Evolutionary conservation across 192 early-diverging fungal species (phyloP).

Genomic region (Umbelopsis sp.): DNA sequence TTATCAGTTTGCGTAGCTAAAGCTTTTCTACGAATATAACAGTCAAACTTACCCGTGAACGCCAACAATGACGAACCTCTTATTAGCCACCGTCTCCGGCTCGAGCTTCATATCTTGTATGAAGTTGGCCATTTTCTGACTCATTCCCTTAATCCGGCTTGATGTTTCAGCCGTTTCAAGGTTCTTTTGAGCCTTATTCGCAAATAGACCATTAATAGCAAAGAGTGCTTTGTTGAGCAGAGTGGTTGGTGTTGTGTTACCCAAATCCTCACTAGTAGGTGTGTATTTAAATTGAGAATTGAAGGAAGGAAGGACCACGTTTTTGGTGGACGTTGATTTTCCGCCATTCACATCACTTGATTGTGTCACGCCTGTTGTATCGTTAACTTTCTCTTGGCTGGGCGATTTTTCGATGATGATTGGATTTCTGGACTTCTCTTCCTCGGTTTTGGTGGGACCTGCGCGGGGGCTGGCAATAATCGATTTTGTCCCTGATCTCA

Average conservation of each 20-base stretch:
- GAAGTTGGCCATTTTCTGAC: constrained; percentile 4
- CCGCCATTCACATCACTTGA: background rate
- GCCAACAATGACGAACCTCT: constrained; percentile 77
- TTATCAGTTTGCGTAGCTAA: background rate
- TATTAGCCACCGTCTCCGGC: constrained; percentile 36
- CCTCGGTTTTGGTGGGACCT: background rate
- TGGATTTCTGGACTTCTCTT: background rate
- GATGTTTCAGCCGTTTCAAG: background rate
- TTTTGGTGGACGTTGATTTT: constrained; percentile 16
- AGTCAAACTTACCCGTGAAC: constrained; percentile 66
- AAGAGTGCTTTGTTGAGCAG: constrained; percentile 2
- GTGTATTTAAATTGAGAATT: constrained; percentile 33
- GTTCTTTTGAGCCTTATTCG: constrained; percentile 1
- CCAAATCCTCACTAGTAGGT: background rate
- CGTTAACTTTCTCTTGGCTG: background rate
- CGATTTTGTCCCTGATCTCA: background rate
- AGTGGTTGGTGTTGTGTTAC: constrained; percentile 14
- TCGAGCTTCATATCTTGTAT: constrained; percentile 24
- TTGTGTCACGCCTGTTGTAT: background rate
- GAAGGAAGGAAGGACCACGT: constrained; percentile 36
- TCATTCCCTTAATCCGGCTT: constrained; percentile 1
- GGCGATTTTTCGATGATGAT: background rate
- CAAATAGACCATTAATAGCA: constrained; percentile 1
- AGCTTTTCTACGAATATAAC: background rate
- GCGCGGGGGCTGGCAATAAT: background rate